Conservation (phyloP, 2,329 filamentous ascomycete species). For the Blastomyces emzantsi region DNA sequence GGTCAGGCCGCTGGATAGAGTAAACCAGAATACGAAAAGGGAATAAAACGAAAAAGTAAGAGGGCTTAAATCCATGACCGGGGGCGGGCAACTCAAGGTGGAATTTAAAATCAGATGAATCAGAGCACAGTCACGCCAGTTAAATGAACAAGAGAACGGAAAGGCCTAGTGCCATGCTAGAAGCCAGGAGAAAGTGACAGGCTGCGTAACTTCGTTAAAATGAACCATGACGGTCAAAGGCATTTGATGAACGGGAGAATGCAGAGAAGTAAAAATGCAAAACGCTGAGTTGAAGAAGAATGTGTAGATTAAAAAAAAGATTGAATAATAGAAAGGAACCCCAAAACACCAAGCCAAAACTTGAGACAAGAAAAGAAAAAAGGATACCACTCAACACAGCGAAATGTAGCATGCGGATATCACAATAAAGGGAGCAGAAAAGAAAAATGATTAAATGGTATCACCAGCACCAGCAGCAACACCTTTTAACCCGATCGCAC, state of each 20-base stretch:
- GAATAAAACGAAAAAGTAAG: neutral
- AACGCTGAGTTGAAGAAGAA: neutral
- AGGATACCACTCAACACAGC: neutral
- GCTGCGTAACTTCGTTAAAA: constrained; percentile 9
- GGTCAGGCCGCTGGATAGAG: neutral
- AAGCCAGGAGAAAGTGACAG: constrained; percentile 6
- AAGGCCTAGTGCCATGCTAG: neutral
- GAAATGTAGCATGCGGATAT: constrained; percentile 4
- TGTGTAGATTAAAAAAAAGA: neutral
- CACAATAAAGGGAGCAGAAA: neutral
- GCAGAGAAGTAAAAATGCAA: neutral
- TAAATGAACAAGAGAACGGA: neutral
- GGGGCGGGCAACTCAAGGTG: neutral
- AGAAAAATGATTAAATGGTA: neutral
- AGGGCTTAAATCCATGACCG: neutral
- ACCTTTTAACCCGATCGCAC: neutral
- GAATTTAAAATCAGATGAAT: neutral
- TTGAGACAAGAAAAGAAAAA: neutral
- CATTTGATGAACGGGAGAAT: neutral
- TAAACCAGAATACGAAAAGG: neutral
- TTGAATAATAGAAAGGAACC: neutral
- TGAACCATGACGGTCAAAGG: neutral
- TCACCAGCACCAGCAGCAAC: neutral
- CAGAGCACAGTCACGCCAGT: neutral
- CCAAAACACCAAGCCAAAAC: constrained; percentile 4